Base-by-base conservation (phyloP, 192 early-diverging fungal species). In the Coemansia sp. region DNA sequence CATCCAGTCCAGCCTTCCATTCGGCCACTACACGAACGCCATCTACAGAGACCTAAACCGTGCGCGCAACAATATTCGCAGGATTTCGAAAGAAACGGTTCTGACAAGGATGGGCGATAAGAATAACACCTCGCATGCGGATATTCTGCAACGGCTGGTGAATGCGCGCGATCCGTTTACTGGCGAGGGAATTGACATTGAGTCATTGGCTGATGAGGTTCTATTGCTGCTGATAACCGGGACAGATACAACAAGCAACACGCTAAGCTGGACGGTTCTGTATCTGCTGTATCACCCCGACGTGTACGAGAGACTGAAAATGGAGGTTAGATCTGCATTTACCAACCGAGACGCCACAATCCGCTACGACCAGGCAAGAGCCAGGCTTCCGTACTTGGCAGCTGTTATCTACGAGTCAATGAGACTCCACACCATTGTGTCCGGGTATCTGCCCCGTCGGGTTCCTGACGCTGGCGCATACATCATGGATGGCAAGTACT, bases 171-270 rank as follows among this genome's bases (percentile, higher is more conserved):
- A 85, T 22, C 70, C 83, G 0, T 37, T 32, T 2, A 78, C 79
- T 11, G 76, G 73, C 16, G 22, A 66, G 57, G 36, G 37, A 0
- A 61, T 85, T 11, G 48, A 65, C 37, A 47, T 36, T 6, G 42
- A 39, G 11, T 19, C 54, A 5, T 26, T 82, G 69, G 52, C 61
- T 0, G 41, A 66, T 2, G 80, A 85, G 39, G 59, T 75, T 1
- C 9, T 63, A 0, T 48, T 82, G 36, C 54, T 80, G 11, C 64
- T 85, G 36, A 57, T 76, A 0, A 76, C 76, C 0, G 84, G 84
- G 19, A 78, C 79, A 12, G 84, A 85, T 19, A 85, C 84, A 0
- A 74, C 80, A 37, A 80, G 77, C 74, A 79, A 73, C 57, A 82
- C 84, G 41, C 43, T 82, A 19, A 49, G 71, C 10, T 85, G 68